These are phyloP conservation scores for Candida pseudoviswanathii DNA, from an alignment of 1,139 yeast species.

Conservation along the genomic window DNA sequence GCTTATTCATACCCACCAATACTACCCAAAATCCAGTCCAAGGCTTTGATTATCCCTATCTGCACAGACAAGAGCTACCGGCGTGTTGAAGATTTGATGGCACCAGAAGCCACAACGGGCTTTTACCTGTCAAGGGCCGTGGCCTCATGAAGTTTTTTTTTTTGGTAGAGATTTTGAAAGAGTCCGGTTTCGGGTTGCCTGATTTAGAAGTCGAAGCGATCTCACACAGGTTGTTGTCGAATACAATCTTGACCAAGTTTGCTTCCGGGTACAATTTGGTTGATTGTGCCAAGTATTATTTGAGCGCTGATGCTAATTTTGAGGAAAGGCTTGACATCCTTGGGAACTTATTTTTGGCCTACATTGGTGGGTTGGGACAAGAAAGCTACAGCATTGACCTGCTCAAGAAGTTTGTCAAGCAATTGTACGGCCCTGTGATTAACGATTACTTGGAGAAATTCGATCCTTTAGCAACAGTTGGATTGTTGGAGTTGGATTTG, in stretches of 20 bases:
- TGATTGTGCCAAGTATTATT: slow-evolving; percentile 28
- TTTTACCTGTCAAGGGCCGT: slow-evolving; percentile 34
- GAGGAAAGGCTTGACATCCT: slow-evolving; percentile 31
- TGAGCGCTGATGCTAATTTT: slow-evolving; percentile 25
- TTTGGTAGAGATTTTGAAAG: slow-evolving; percentile 32
- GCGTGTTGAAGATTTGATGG: slow-evolving; percentile 38
- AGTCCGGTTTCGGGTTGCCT: slow-evolving; percentile 30
- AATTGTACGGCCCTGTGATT: slow-evolving; percentile 33
- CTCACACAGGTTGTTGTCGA: slow-evolving; percentile 24
- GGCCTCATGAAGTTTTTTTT: slow-evolving; percentile 27
- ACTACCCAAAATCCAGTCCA: slow-evolving; percentile 35
- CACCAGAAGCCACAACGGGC: slow-evolving; percentile 37
- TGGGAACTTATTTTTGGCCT: slow-evolving; percentile 37
- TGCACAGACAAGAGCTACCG: slow-evolving; percentile 44
- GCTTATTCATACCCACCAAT: slow-evolving; percentile 33
- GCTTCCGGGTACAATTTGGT: slow-evolving; percentile 41
- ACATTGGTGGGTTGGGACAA: slow-evolving; percentile 36
- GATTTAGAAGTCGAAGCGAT: slow-evolving; percentile 37
- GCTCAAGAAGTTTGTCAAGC: slow-evolving; percentile 30
- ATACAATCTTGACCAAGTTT: slow-evolving; percentile 36
- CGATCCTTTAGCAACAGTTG: slow-evolving; percentile 14
- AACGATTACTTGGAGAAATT: slow-evolving; percentile 9
- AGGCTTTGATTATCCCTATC: slow-evolving; percentile 27
- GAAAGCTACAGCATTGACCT: slow-evolving; percentile 24
- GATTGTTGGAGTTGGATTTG: slow-evolving; percentile 31